Evolutionary conservation across 208 protist species (phyloP), one percentile per base, ranked within the genome.

Genomic region (Wallacemonas collosoma): DNA sequence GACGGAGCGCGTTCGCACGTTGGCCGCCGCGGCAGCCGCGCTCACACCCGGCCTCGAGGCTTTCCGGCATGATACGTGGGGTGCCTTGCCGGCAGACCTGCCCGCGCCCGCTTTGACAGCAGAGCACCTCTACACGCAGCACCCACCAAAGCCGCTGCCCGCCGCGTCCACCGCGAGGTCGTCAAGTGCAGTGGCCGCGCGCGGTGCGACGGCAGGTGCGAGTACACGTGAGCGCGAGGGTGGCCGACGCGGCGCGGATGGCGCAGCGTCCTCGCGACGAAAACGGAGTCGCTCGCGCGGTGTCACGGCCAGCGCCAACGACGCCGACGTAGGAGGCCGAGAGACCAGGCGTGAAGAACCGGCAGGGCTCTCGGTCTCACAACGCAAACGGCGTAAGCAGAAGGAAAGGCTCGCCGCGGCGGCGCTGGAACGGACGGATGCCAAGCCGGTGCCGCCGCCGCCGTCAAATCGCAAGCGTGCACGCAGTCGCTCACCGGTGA

Each of bases 31-130:
- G 39, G 51, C 54, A 26, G 54, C n/a, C 41, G 45, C 14, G 39
- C 51, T 44, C 40, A 61, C 73, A 39, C 54, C 72, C 26, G 55
- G 51, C 9, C 15, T 86, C 1, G 61, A 69, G 40, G 53, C 66
- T 40, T 53, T 86, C 8, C 39, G 68, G 7, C 47, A 47, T 9
- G 40, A 81, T 57, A 58, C n/a, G 41, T 65, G 77, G 53, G 64
- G 45, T 35, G 68, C 80, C 26, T 65, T 86, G 62, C 67, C 73
- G 1, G 44, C 11, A 43, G 72, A 65, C 17, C 77, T 86, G 72
- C n/a, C 56, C 39, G 45, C 53, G 15, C 69, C 76, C 2, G 76
- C 71, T 12, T 48, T 53, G 2, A 71, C 76, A 44, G 70, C 73
- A 8, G 64, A 76, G 39, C 71, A 75, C 50, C 44, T 86, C 4